Percentiles rank a stretch among this genome's conserved stretches.
Conservation (phyloP, 139 green algal genomes). For the Chlamydomonas incerta region DNA sequence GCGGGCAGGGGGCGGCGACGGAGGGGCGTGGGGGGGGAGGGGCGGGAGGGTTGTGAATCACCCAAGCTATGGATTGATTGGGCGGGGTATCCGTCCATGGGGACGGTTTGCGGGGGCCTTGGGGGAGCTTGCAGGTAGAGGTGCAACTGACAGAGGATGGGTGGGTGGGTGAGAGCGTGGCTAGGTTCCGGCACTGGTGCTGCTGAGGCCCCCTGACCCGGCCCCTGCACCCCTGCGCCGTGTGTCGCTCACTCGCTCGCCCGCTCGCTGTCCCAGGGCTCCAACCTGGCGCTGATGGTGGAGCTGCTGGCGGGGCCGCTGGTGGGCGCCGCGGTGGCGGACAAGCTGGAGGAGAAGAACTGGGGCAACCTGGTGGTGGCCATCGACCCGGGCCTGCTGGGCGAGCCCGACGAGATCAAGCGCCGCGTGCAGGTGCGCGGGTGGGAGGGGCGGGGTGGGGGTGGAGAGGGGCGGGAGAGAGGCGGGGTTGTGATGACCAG, state of each 20-base stretch:
- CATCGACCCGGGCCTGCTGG: constrained; percentile 76
- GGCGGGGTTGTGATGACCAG: no score
- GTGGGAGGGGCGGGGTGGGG: not conserved
- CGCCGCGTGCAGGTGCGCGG: constrained; percentile 47
- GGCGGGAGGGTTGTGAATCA: not conserved
- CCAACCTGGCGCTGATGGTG: constrained; percentile 80
- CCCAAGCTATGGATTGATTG: no score
- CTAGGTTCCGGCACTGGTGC: no score
- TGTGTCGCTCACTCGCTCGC: no score
- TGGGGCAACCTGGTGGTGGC: constrained; percentile 85
- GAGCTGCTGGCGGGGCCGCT: constrained; percentile 82
- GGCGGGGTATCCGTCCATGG: no score
- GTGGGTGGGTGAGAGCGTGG: no score
- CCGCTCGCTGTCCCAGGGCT: constrained; percentile 62
- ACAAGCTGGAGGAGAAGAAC: constrained; percentile 80
- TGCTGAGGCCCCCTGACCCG: no score
- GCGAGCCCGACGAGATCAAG: constrained; percentile 52
- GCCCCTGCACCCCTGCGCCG: no score
- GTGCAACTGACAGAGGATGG: no score
- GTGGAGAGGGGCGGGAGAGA: no score
- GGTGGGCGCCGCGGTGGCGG: constrained; percentile 75
- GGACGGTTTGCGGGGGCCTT: no score
- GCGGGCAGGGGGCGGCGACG: not conserved
- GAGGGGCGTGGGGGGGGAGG: not conserved
- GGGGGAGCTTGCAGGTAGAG: no score